Evolutionary conservation across 352 stramenopile species (phyloP), one percentile per base, ranked within the genome.

Genomic region (Thalassiosira livingstoniorum): DNA sequence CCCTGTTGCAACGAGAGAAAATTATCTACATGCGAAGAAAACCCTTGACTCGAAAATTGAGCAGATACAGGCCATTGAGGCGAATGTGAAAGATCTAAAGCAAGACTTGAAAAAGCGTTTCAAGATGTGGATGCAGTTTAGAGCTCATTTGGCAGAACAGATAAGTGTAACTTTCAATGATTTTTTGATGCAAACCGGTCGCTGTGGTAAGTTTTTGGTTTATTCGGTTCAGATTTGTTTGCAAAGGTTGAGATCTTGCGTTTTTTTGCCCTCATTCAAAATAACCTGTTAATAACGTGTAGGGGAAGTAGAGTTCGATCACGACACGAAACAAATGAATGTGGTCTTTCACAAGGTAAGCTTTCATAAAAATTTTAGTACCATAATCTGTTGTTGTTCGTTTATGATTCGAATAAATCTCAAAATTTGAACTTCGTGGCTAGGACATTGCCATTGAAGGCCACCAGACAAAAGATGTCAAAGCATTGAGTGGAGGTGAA

Each of bases 401-500:
- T 68, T 43, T n/a, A n/a, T n/a, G n/a, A n/a, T n/a, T n/a, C n/a
- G n/a, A n/a, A n/a, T n/a, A n/a, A n/a, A n/a, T n/a, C n/a, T n/a
- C n/a, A n/a, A n/a, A n/a, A n/a, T n/a, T n/a, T n/a, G n/a, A n/a
- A n/a, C n/a, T n/a, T n/a, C n/a, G n/a, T n/a, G n/a, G n/a, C n/a
- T n/a, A n/a, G n/a, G n/a, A n/a, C n/a, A n/a, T n/a, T n/a, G n/a
- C n/a, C n/a, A n/a, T n/a, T n/a, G n/a, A n/a, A n/a, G n/a, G 71
- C n/a, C 90, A 68, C 60, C 95, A 98, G 78, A 97, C 98, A 32
- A 98, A 95, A 7, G 96, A 99, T 82, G 97, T 98, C 87, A 98
- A 98, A 88, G 94, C 97, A 63, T 89, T 99, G n/a, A 93, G 88
- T 86, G 97, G 97, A 62, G 98, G 98, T 25, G 98, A 99, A 92